Evolutionary conservation across 2,329 filamentous ascomycete genomes (phyloP), one percentile per base, ranked within the genome.

Genomic region (Arthrocladium fulminans): DNA sequence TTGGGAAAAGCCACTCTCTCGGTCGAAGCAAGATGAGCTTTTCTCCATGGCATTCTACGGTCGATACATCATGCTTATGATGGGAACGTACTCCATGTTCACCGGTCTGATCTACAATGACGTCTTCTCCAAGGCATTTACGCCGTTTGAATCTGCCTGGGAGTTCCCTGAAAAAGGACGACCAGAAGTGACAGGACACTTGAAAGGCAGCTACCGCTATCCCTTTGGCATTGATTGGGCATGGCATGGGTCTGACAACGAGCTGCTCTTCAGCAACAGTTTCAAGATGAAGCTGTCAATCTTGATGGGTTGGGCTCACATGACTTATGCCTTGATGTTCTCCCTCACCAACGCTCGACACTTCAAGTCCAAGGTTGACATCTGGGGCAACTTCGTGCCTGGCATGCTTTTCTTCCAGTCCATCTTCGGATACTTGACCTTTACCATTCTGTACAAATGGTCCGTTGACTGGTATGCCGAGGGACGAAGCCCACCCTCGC

Each of bases 251-350:
- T 85, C 88, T 10, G 90, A 97, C 61, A 98, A 98, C 61, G 85
- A 94, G 52, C 76, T 98, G 17, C 78, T 98, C 43, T 98, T 98
- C 72, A 85, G 81, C 66, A 98, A 98, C 83, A 94, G 86, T 69
- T 94, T 92, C 78, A 98, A 98, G 82, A 98, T 98, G 92, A 98
- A 98, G 76, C 86, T 98, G 71, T 94, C 87, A 73, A 96, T 98
- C 64, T 80, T 98, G 57, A 78, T 98, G 56, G 92, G 94, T 66
- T 98, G 94, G 92, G 80, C 43, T 34, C 60, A 76, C 65, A 98
- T 98, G 92, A 98, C 92, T 2, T 98, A 95, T 72, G 97, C 92
- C 15, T 80, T 98, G 39, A 89, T 86, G 73, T 83, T 94, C 63
- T 84, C 92, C 20, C 92, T 86, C 62, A 79, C 95, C 75, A 98